Evolutionary conservation across 805 yeast genomes (phyloP), one percentile per base, ranked within the genome.

Genomic region (Ogataea salicorniae): DNA sequence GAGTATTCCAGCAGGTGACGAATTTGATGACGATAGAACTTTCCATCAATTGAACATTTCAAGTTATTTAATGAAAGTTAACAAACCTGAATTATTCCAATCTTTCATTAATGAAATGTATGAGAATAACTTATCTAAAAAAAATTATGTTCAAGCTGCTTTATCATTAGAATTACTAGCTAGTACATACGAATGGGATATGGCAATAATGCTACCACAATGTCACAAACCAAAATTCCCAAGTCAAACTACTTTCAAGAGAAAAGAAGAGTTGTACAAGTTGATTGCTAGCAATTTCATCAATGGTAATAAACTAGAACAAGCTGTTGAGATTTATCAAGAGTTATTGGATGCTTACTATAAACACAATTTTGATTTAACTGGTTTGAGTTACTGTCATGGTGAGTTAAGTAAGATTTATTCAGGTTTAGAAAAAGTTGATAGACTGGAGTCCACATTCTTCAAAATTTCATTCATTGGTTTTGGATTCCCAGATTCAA

Each of bases 21-120:
- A 88, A 59, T 90, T 85, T 64, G 92, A 86, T 57, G 92, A 87
- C 62, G 96, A 89, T 64, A 74, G 96, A 59, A 83, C 90, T 5
- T 84, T 86, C 76, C 86, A 84, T 61, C 80, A 80, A 50, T 73
- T 89, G 60, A 84, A 83, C 57, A 82, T 88, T 58, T 79, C 87
- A 52, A 83, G 89, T 38, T 87, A 80, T 66, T 72, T 89, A 64
- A 77, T 84, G 73, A 81, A 85, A 54, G 89, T 87, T 38, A 80
- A 83, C 60, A 81, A 81, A 56, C 92, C 94, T 0, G 94, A 87
- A 63, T 71, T 85, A 48, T 83, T 88, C 66, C 84, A 85, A 63
- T 77, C 86, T n/a, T 84, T 87, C 61, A 79, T 89, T 53, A 79
- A 82, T 66, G 84, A 81, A 47, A 76, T 89, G 77, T 86, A 78